Percentiles rank a stretch among this genome's conserved stretches.
phyloP scores from a whole-genome alignment of 768 basidiomycete genomes.

The Lactifluus subvellereus region DNA sequence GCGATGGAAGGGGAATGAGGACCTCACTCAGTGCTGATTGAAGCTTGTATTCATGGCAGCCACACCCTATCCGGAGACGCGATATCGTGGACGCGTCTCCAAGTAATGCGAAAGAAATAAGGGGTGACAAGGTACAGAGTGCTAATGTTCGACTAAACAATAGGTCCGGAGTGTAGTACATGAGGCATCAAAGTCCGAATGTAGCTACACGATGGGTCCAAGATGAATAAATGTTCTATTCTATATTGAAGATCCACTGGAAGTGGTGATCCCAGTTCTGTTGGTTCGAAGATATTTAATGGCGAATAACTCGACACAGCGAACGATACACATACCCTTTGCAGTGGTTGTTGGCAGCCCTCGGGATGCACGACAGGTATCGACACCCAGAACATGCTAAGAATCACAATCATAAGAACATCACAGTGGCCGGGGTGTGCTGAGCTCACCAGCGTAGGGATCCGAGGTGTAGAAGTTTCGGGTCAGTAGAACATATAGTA shows the following conservation, averaged over 20 bases:
- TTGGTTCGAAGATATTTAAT: neutral
- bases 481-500: constrained; percentile 76
- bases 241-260: constrained; percentile 5
- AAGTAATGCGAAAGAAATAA: neutral
- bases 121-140: neutral
- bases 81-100: neutral
- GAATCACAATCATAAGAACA: neutral
- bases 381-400: constrained; percentile 82
- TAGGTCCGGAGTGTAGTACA: neutral
- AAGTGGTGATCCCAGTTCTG: constrained; percentile 17
- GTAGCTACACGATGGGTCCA: neutral
- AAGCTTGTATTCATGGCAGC: neutral
- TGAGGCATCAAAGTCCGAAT: neutral
- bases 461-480: constrained; percentile 89
- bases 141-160: neutral
- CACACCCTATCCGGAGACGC: neutral
- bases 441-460: constrained; percentile 67
- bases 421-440: neutral
- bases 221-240: neutral
- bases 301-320: neutral
- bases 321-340: constrained; percentile 35
- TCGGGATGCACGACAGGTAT: constrained; percentile 87
- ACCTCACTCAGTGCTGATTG: constrained; percentile 31
- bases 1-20: constrained; percentile 36
- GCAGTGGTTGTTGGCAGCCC: constrained; percentile 62